A percentile compares a stretch with the other conserved stretches of the same genome.
These are phyloP conservation scores for Lepidium didymum DNA, from an alignment of 345 rosid genomes.

Conservation along the genomic window DNA sequence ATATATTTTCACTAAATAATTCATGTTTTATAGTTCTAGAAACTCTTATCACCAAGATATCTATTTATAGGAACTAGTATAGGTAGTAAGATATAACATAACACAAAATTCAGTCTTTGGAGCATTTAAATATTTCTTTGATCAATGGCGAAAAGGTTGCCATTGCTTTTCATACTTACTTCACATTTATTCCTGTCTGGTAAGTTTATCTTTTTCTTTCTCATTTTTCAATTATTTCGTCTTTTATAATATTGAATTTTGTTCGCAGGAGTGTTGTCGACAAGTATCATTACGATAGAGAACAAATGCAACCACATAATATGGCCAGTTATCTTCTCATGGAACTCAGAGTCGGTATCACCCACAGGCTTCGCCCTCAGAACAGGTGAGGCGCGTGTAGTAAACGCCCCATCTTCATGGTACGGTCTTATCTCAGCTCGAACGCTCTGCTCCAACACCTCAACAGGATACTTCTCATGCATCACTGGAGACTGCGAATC, in stretches of 20 bases:
- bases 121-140: not conserved
- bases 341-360: not conserved
- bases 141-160: not conserved
- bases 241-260: not conserved
- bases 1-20: no score
- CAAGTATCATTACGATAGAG: conserved; percentile 7
- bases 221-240: not conserved
- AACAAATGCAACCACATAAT: conserved; percentile 20
- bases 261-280: conserved; percentile 7
- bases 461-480: conserved; percentile 6
- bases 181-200: not conserved
- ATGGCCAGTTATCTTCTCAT: conserved; percentile 24
- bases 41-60: not conserved
- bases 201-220: not conserved
- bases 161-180: not conserved
- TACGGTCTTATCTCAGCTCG: conserved; percentile 17
- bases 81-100: not conserved
- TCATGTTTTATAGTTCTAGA: not conserved
- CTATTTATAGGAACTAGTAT: not conserved
- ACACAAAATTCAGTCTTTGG: not conserved
- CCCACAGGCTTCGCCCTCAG: conserved; percentile 9
- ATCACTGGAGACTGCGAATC: conserved; percentile 19
- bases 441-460: conserved; percentile 11
- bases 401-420: conserved; percentile 21
- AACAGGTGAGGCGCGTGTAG: conserved; percentile 3